Evolutionary conservation across 495 filamentous ascomycete species (phyloP), one percentile per base, ranked within the genome.

Genomic region (Aspergillus conjunctus): DNA sequence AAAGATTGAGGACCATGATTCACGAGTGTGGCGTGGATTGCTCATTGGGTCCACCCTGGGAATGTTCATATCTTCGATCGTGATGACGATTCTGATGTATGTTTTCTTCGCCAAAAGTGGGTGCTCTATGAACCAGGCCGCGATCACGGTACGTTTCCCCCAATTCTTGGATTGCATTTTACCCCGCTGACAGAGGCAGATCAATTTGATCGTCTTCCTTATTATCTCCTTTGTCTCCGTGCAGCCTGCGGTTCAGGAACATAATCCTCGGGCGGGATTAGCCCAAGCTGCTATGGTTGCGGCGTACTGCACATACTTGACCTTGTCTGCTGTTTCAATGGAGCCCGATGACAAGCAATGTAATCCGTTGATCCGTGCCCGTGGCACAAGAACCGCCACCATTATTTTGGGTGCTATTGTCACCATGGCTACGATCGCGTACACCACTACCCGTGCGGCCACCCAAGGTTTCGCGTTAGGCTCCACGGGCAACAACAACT

Each of bases 251-350:
- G 83, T 98, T 52, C 94, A 98, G 77, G 91, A 92, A 68, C 89
- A 86, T 75, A 98, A 98, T 80, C 83, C 92, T 15, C 90, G 91
- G 67, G 95, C 94, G 18, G 94, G 94, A 49, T 81, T 98, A 62
- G 93, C 94, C 11, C 95, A 98, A 73, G 91, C 93, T 52, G 94
- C 94, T 61, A 98, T 98, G 88, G 94, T 98, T 33, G 91, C 93
- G 1, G 83, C 96, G 57, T 98, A 98, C 80, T 98, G 94, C 83
- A 96, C 94, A 49, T 98, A 98, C 71, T 85, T 98, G 48, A 98
- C 94, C 66, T 91, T 98, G 87, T 97, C 92, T 4, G 95, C 94
- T 54, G 95, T 98, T 2, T 93, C 90, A 57, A 98, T 98, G 94
- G 93, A 98, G 67, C 94, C 94, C 4, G 94, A 98, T 77, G 92